phyloP scores from a whole-genome alignment of 495 filamentous ascomycete genomes.

The Aspergillus incahuasiensis region DNA sequence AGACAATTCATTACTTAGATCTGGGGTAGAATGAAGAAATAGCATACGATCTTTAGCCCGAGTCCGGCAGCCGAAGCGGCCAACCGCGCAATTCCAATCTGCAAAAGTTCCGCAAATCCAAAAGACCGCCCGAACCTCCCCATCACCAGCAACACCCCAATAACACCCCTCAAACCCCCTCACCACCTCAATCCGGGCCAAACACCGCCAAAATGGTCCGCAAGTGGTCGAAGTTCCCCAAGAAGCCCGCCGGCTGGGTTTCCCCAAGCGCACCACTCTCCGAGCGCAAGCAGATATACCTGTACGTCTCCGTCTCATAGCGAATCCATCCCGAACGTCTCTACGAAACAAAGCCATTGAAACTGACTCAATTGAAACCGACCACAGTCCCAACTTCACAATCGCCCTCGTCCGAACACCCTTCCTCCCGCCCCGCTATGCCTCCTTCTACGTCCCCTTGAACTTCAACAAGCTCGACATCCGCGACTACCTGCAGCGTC shows the following conservation, averaged over 20 bases:
- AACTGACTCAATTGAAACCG: background rate
- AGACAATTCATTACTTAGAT: conserved; percentile 6
- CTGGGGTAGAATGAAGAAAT: background rate
- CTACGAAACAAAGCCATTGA: too few species aligned
- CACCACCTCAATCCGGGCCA: background rate
- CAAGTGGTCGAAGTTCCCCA: conserved; percentile 25
- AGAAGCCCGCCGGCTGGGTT: conserved; percentile 22
- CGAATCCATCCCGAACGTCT: background rate
- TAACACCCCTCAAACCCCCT: background rate
- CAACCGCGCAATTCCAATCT: conserved; percentile 32
- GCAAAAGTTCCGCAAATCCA: conserved; percentile 30
- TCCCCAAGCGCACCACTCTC: conserved; percentile 17
- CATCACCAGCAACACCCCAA: background rate
- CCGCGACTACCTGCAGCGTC: conserved; percentile 78
- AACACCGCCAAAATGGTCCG: conserved; percentile 33
- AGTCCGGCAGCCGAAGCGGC: conserved; percentile 38
- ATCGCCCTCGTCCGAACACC: conserved; percentile 70
- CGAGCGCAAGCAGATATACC: conserved; percentile 57
- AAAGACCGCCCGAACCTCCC: background rate
- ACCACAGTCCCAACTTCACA: conserved; percentile 66
- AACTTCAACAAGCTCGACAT: conserved; percentile 88
- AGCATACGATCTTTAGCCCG: background rate
- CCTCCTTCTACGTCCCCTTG: conserved; percentile 80
- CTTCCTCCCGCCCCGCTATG: conserved; percentile 68
- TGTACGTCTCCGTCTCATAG: conserved; percentile 49